Base-by-base conservation (phyloP, 1,284 basidiomycete genomes). In the Flammula alnicola region DNA sequence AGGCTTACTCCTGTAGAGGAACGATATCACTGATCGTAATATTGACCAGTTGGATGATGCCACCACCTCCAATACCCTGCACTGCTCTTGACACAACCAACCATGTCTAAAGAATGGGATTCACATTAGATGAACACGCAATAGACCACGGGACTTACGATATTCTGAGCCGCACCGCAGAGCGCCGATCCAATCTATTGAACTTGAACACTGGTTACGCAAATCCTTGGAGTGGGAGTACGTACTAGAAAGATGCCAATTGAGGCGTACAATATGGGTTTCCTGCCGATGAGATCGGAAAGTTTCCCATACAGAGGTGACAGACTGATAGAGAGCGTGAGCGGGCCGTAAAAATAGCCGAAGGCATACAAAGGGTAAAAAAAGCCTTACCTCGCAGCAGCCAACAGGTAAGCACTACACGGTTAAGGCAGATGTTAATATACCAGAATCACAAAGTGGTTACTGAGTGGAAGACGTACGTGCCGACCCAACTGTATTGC, bases 11-110 rank as follows among this genome's bases (percentile, higher is more conserved):
- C 71, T 84, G 75, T 23, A 93, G 67, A 1, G 87, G 79, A 1
- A 91, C 86, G 23, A 94, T 91, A 62, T 94, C 92, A 29, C 85
- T 83, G 10, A 93, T 83, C 0, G 82, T 85, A 59, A 95, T 93
- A 44, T 90, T 77, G 5, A 75, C 76, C 50, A 79, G 61, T 56
- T 78, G 76, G 6, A 90, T 75, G 52, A 90, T 86, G 1, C 87
- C 89, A 8, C 90, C 89, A 3, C 90, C 90, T 22, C 91, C 91
- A 22, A 93, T 80, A 9, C 91, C 92, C 64, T 94, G 92, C 1
- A 95, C 72, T 1, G 88, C 91, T 57, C 92, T 80, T 39, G 79
- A 82, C 1, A 88, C 74, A 35, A 90, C 83, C 11, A 94, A 71
- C 91, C 75, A 86, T 2, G 73, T 78, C 80, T 74, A 47, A n/a